A percentile compares a stretch with the other conserved stretches of the same genome.
phyloP scores from a whole-genome alignment of 2,329 filamentous ascomycete genomes.

The Nothopassalora personata region DNA sequence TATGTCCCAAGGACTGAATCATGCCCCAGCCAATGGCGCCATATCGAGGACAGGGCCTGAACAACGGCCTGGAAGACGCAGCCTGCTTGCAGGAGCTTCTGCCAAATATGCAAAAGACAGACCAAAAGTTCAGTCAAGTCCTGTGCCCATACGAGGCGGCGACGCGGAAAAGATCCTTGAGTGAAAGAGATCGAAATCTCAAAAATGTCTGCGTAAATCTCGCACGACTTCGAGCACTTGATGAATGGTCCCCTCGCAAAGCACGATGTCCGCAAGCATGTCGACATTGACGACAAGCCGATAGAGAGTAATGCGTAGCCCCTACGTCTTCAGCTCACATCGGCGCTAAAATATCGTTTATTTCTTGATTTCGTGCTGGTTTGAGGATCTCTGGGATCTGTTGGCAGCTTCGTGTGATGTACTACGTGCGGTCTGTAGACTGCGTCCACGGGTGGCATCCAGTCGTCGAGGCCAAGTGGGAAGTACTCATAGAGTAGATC shows the following conservation, averaged over 20 bases:
- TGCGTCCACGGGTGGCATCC: slow-evolving; percentile 84
- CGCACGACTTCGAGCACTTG: slow-evolving; percentile 14
- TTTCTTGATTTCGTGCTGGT: slow-evolving; percentile 19
- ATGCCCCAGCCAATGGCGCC: slow-evolving; percentile 3
- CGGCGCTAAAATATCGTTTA: slow-evolving; percentile 48
- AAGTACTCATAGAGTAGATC: slow-evolving; percentile 94
- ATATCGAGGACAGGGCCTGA: slow-evolving; percentile 11
- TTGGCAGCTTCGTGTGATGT: slow-evolving; percentile 65
- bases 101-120: background rate
- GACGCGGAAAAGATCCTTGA: slow-evolving; percentile 7
- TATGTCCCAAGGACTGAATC: background rate
- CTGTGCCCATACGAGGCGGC: slow-evolving; percentile 12
- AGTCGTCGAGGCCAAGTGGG: slow-evolving; percentile 83
- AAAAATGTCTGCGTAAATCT: slow-evolving; percentile 1
- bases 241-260: slow-evolving; percentile 10
- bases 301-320: background rate
- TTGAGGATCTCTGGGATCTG: slow-evolving; percentile 43
- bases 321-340: slow-evolving; percentile 26
- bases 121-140: background rate
- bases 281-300: background rate
- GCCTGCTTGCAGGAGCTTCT: slow-evolving; percentile 3
- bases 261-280: slow-evolving; percentile 2
- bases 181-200: slow-evolving; percentile 11
- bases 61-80: slow-evolving; percentile 12
- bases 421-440: slow-evolving; percentile 90